Conservation (phyloP, 2,329 filamentous ascomycete species). For the Trichophaea hybrida region DNA sequence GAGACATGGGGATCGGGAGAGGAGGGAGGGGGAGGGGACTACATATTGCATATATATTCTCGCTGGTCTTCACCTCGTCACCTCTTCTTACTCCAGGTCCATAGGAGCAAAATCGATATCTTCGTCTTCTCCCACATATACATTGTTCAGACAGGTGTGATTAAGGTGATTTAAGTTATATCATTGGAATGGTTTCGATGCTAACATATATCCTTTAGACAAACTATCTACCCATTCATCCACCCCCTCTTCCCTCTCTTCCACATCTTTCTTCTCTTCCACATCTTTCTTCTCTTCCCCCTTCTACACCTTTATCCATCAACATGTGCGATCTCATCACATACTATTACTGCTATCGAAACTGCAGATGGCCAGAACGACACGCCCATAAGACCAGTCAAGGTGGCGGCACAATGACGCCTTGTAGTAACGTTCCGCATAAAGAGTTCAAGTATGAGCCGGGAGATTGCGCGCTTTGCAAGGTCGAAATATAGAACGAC, state of each 20-base stretch:
- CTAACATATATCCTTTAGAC: no score
- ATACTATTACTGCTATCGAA: conserved; percentile 10
- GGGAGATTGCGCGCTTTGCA: not conserved
- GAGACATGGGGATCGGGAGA: no score
- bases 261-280: not conserved
- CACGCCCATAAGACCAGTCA: conserved; percentile 2
- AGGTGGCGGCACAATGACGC: not conserved
- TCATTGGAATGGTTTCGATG: no score
- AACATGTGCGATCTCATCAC: conserved; percentile 11
- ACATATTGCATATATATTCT: not conserved
- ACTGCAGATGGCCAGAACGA: conserved; percentile 7
- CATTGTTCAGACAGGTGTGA: no score
- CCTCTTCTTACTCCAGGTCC: no score
- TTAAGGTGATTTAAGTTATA: no score
- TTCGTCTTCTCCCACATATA: no score
- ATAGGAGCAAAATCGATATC: no score
- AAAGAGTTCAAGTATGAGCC: not conserved
- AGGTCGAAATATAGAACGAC: not conserved
- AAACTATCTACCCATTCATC: not conserved
- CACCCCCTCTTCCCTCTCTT: not conserved
- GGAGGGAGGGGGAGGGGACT: no score
- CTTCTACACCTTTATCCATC: not conserved
- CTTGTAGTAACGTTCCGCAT: conserved; percentile 10
- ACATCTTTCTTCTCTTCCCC: not conserved
- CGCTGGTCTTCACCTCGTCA: not conserved